Base-by-base conservation (phyloP, 78 protist genomes). In the Dictyostelium brefeldianum region DNA sequence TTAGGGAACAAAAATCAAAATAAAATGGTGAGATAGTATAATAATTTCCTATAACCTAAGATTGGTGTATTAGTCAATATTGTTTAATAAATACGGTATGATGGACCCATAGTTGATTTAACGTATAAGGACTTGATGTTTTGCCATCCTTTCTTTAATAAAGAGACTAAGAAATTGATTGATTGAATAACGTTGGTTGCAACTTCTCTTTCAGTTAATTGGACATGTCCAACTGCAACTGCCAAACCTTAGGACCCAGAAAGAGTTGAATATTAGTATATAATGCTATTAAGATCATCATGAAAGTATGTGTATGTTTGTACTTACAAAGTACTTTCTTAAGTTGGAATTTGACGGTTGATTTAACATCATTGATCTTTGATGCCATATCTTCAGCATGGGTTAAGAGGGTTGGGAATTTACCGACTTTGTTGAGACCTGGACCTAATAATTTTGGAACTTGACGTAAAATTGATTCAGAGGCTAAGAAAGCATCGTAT, bases 81-180 rank as follows among this genome's bases (percentile, higher is more conserved):
- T n/a, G 78, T 74, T 96, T 97, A 98, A 96, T 96, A 99, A 91
- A 99, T n/a, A 56, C 97, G 94, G 91, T 64, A 54, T 56, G 98
- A 94, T 89, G 41, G 77, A 94, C 99, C 99, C 99, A 98, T 98
- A 78, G 99, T 91, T 41, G 98, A 62, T 98, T 99, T 99, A 96
- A 99, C 90, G 99, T 98, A 67, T 53, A 99, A 81, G 41, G 97
- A 82, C 92, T 96, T 94, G 89, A 99, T 78, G 98, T 99, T 99
- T 96, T 99, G 99, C 99, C 99, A 99, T 75, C 98, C 94, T 99
- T 99, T 99, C 98, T 98, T 99, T 90, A 99, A 98, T 65, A 99
- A 99, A 50, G 99, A 98, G 73, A 99, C 97, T 36, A 99, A 83
- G 98, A 98, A 99, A 98, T 99, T 99, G 98, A 98, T 83, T 29